Evolutionary conservation across 1,284 basidiomycete genomes (phyloP).

Genomic region (Trichosporon sp.): DNA sequence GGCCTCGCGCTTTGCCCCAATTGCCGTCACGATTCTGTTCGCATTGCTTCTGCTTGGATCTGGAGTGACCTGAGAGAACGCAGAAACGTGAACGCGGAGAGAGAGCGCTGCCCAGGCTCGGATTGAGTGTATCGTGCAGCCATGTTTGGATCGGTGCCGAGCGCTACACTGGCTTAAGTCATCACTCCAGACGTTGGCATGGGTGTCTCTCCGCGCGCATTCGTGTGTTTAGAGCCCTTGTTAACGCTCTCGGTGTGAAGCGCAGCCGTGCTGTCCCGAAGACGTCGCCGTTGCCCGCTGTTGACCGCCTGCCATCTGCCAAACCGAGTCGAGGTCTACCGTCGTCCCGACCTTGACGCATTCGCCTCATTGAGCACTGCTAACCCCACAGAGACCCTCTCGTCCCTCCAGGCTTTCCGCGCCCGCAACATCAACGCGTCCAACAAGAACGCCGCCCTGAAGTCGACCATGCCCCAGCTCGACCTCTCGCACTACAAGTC

Average conservation of each 20-base stretch:
- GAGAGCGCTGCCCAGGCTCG: background rate
- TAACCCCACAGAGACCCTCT: conserved; percentile 67
- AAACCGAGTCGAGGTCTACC: background rate
- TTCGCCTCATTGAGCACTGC: background rate
- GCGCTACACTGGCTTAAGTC: background rate
- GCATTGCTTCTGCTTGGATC: background rate
- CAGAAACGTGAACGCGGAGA: background rate
- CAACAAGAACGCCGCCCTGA: conserved; percentile 65
- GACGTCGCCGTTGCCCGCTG: background rate
- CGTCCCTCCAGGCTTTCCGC: conserved; percentile 89
- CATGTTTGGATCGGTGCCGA: background rate
- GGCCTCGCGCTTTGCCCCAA: background rate
- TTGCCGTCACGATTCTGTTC: background rate
- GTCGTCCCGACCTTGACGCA: background rate
- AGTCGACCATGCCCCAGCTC: conserved; percentile 59
- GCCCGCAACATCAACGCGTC: conserved; percentile 89
- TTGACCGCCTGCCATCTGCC: background rate
- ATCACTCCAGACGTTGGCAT: background rate
- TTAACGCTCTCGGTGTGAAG: too few species aligned
- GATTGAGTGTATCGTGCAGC: background rate
- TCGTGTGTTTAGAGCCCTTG: background rate
- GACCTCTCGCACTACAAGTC: conserved; percentile 90
- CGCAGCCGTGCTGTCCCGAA: too few species aligned
- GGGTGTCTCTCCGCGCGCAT: background rate
- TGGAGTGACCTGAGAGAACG: background rate